phyloP scores from a whole-genome alignment of 805 yeast species.

The Saturnispora mendoncae region DNA sequence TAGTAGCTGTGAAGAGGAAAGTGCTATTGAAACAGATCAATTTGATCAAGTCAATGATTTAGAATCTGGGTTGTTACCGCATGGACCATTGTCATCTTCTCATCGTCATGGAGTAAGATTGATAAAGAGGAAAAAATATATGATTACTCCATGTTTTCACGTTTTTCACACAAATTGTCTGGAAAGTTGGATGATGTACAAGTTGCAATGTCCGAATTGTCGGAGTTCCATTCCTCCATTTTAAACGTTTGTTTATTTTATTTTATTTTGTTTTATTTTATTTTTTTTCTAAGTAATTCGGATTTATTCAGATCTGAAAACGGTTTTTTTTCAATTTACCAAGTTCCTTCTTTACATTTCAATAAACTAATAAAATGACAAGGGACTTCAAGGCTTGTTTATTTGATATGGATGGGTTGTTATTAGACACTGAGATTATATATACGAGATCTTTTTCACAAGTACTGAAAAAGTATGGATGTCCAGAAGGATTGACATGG shows the following conservation, averaged over 20 bases:
- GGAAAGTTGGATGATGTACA: constrained; percentile 88
- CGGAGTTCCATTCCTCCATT: constrained; percentile 78
- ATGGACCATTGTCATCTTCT: too few species aligned
- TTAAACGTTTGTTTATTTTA: constrained; percentile 23
- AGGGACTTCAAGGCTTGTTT: constrained; percentile 23
- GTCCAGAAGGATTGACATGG: constrained; percentile 74
- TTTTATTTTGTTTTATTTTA: background rate
- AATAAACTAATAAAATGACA: constrained; percentile 5
- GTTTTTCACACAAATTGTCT: constrained; percentile 85
- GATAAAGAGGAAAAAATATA: constrained; percentile 39
- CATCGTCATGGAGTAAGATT: constrained; percentile 12
- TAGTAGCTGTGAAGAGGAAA: constrained; percentile 8
- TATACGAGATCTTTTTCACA: constrained; percentile 74
- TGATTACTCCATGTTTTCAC: constrained; percentile 90
- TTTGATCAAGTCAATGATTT: constrained; percentile 7
- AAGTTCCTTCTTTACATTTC: too few species aligned
- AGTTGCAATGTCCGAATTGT: constrained; percentile 91
- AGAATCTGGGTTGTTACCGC: background rate
- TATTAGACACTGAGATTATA: constrained; percentile 85
- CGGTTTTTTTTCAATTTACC: too few species aligned
- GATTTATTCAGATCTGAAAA: too few species aligned
- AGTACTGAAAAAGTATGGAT: constrained; percentile 47
- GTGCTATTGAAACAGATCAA: background rate
- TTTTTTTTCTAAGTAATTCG: too few species aligned
- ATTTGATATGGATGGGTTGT: constrained; percentile 88